Conservation (phyloP, 805 yeast species). For the Saccharomycopsis vini region DNA sequence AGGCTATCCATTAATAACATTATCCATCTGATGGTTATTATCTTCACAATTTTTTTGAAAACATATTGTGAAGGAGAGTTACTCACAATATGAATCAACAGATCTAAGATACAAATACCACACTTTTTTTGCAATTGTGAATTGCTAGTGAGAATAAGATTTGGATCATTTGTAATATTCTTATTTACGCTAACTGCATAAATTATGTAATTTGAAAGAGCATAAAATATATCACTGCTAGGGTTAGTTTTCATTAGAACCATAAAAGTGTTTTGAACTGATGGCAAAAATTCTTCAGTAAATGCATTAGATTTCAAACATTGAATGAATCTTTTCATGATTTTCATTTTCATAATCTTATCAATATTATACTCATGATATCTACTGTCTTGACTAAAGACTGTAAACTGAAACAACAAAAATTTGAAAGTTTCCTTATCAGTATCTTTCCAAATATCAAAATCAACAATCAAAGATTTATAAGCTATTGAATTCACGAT, state of each 20-base stretch:
- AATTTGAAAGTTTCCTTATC: slow-evolving; percentile 39
- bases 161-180: slow-evolving; percentile 23
- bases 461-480: slow-evolving; percentile 48
- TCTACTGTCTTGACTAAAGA: slow-evolving; percentile 45
- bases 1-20: slow-evolving; percentile 39
- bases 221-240: slow-evolving; percentile 44
- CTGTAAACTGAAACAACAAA: slow-evolving; percentile 49
- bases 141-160: slow-evolving; percentile 26
- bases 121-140: slow-evolving; percentile 25
- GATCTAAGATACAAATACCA: slow-evolving; percentile 30
- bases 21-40: slow-evolving; percentile 61
- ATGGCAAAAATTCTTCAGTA: slow-evolving; percentile 30
- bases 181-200: slow-evolving; percentile 36
- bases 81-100: slow-evolving; percentile 32
- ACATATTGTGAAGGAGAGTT: slow-evolving; percentile 28
- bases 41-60: slow-evolving; percentile 38
- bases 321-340: slow-evolving; percentile 29
- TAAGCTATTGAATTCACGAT: slow-evolving; percentile 50
- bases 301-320: slow-evolving; percentile 27
- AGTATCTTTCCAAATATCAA: slow-evolving; percentile 45
- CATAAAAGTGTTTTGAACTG: slow-evolving; percentile 32
- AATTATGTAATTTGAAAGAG: slow-evolving; percentile 42
- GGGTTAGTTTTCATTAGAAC: slow-evolving; percentile 38
- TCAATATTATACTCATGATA: slow-evolving; percentile 41
- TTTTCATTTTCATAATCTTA: slow-evolving; percentile 45